Conservation (phyloP, 2,329 filamentous ascomycete species). For the Fusarium sp. region DNA sequence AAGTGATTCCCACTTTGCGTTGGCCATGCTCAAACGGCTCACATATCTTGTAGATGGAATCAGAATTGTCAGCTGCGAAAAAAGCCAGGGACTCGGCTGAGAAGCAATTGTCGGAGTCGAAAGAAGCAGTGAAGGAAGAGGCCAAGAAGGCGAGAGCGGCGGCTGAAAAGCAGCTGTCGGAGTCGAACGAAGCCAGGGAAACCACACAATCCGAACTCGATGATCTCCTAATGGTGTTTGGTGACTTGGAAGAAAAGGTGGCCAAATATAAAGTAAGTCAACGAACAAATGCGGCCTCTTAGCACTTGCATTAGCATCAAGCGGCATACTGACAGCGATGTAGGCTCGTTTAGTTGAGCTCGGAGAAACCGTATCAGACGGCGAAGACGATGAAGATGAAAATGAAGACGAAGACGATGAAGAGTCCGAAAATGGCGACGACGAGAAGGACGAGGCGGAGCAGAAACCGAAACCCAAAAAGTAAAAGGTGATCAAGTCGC, state of each 20-base stretch:
- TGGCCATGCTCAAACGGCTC: slow-evolving; percentile 41
- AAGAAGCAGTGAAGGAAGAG: slow-evolving; percentile 59
- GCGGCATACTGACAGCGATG: slow-evolving; percentile 12
- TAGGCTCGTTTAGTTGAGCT: slow-evolving; percentile 71
- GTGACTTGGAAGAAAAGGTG: slow-evolving; percentile 81
- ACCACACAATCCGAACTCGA: slow-evolving; percentile 79
- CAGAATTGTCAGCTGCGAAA: slow-evolving; percentile 59
- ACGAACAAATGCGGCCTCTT: not conserved
- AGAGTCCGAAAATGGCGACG: slow-evolving; percentile 30
- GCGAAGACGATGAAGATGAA: slow-evolving; percentile 73
- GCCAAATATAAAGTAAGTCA: slow-evolving; percentile 76
- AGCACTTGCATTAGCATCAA: not conserved
- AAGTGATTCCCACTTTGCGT: slow-evolving; percentile 12
- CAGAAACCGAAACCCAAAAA: slow-evolving; percentile 2
- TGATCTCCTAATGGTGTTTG: slow-evolving; percentile 83
- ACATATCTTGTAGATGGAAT: slow-evolving; percentile 45
- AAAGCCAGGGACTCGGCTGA: slow-evolving; percentile 68
- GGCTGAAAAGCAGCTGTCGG: slow-evolving; percentile 47
- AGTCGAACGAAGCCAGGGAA: slow-evolving; percentile 71
- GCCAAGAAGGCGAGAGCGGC: slow-evolving; percentile 71
- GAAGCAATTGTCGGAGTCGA: slow-evolving; percentile 54
- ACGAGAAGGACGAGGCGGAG: slow-evolving; percentile 13
- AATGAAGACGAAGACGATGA: slow-evolving; percentile 47
- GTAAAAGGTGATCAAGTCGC: not conserved
- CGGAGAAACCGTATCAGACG: slow-evolving; percentile 79